Percentiles rank a stretch among this genome's conserved stretches.
phyloP scores from a whole-genome alignment of 2,329 filamentous ascomycete genomes.

The Clonostachys chloroleuca region DNA sequence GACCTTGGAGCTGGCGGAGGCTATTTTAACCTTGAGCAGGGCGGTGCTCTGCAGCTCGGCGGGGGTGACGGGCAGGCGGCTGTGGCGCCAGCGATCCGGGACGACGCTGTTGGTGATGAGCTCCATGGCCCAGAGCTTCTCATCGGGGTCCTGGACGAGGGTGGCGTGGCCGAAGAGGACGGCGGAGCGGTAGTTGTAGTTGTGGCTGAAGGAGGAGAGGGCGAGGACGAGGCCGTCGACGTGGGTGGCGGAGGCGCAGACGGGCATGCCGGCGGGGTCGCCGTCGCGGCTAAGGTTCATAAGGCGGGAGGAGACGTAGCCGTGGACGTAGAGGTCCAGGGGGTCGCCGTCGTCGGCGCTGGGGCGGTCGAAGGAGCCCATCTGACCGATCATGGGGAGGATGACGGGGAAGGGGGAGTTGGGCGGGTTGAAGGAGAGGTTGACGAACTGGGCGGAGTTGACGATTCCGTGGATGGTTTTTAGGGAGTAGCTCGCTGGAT shows the following conservation, averaged over 20 bases:
- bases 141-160: slow-evolving; percentile 60
- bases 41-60: slow-evolving; percentile 73
- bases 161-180: slow-evolving; percentile 71
- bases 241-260: slow-evolving; percentile 69
- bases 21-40: slow-evolving; percentile 65
- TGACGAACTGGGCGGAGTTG: slow-evolving; percentile 68
- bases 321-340: slow-evolving; percentile 76
- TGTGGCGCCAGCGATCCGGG: slow-evolving; percentile 62
- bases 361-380: slow-evolving; percentile 66
- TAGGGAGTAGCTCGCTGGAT: slow-evolving; percentile 66
- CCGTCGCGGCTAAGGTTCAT: slow-evolving; percentile 54
- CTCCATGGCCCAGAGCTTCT: slow-evolving; percentile 76
- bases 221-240: slow-evolving; percentile 78
- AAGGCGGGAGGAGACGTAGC: slow-evolving; percentile 75
- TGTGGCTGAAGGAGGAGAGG: slow-evolving; percentile 75
- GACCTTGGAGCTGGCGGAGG: slow-evolving; percentile 72
- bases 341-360: slow-evolving; percentile 58
- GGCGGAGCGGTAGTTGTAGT: slow-evolving; percentile 82
- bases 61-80: slow-evolving; percentile 64
- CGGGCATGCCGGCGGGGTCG: slow-evolving; percentile 53
- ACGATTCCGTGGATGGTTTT: slow-evolving; percentile 71
- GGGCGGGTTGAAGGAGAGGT: slow-evolving; percentile 70
- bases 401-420: slow-evolving; percentile 69
- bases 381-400: slow-evolving; percentile 82
- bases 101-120: slow-evolving; percentile 74